phyloP scores from a whole-genome alignment of 805 yeast species.

The Yarrowia yakushimensis region DNA sequence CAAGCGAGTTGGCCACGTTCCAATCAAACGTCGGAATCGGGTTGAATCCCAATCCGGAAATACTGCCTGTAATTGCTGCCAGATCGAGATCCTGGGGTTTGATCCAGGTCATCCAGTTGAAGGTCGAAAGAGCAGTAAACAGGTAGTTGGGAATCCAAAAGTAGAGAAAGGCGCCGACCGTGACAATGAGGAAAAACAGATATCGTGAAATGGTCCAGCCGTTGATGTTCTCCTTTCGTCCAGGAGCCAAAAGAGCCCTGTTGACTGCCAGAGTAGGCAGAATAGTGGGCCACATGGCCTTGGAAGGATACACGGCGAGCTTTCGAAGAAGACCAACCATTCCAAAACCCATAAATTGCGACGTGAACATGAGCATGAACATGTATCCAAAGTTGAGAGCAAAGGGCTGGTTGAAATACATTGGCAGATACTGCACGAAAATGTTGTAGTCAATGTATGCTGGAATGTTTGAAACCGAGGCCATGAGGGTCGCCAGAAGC shows the following conservation, averaged over 20 bases:
- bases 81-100: conserved; percentile 51
- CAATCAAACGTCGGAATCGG: conserved; percentile 45
- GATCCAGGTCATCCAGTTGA: conserved; percentile 63
- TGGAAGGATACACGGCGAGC: conserved; percentile 45
- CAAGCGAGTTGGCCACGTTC: conserved; percentile 35
- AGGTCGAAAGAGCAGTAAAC: conserved; percentile 57
- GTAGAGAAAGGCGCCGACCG: conserved; percentile 48
- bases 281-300: conserved; percentile 49
- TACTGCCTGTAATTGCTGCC: conserved; percentile 60
- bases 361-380: conserved; percentile 45
- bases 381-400: conserved; percentile 39
- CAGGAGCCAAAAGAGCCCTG: conserved; percentile 37
- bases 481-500: conserved; percentile 51
- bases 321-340: conserved; percentile 54
- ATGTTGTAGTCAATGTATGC: conserved; percentile 25
- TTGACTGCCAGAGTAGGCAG: conserved; percentile 49
- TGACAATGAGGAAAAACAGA: conserved; percentile 46
- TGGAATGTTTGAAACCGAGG: conserved; percentile 43
- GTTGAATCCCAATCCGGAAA: conserved; percentile 40
- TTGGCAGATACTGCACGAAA: conserved; percentile 24
- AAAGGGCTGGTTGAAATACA: conserved; percentile 27
- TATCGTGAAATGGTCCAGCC: conserved; percentile 62
- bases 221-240: conserved; percentile 45
- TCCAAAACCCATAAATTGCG: conserved; percentile 52
- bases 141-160: conserved; percentile 67